phyloP scores from a whole-genome alignment of 83 land plant genomes.

The Picea abies region DNA sequence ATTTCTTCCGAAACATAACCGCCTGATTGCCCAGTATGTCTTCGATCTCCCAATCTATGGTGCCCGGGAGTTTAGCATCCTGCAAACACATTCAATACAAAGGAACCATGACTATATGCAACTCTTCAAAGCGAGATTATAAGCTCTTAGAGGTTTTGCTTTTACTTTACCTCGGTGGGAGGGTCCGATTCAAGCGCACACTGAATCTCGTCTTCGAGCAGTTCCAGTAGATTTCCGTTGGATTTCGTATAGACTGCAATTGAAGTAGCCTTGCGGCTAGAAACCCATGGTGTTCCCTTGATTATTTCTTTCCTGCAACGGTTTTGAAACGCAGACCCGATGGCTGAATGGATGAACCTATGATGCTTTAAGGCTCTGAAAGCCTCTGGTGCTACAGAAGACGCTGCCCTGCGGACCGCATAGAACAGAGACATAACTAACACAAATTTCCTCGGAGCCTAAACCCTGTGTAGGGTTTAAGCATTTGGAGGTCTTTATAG shows the following conservation, averaged over 20 bases:
- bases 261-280: neutral
- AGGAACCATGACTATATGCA: neutral
- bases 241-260: conserved; percentile 17
- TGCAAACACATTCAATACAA: conserved; percentile 15
- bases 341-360: neutral
- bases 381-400: conserved; percentile 19
- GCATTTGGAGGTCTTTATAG: too few relatives aligned
- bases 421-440: conserved; percentile 26
- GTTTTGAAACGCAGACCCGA: neutral
- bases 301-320: neutral
- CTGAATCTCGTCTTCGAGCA: conserved; percentile 47
- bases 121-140: too few relatives aligned
- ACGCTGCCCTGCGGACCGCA: conserved; percentile 26
- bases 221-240: conserved; percentile 33
- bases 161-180: too few relatives aligned
- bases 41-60: conserved; percentile 54
- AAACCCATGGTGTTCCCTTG: neutral
- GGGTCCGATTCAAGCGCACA: conserved; percentile 29
- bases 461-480: too few relatives aligned
- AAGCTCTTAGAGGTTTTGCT: too few relatives aligned
- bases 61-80: conserved; percentile 26
- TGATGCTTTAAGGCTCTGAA: conserved; percentile 7
- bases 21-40: conserved; percentile 46
- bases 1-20: conserved; percentile 38
- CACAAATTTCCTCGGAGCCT: too few relatives aligned